phyloP scores from a whole-genome alignment of 768 basidiomycete genomes.

The Tulasnella sp. region DNA sequence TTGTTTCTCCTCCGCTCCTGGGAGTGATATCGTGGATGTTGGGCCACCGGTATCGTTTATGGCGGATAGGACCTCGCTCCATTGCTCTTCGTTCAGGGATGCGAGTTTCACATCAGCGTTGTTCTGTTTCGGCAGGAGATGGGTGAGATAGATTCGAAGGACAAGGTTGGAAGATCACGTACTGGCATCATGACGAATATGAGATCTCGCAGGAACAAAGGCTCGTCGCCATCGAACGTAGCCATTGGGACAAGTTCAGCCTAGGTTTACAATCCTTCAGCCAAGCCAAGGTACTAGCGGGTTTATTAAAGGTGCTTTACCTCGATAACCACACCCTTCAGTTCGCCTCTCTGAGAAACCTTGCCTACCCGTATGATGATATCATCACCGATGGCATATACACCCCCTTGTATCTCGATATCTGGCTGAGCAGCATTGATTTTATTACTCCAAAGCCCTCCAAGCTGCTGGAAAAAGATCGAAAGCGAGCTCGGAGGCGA shows the following conservation, averaged over 20 bases:
- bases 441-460: conserved; percentile 8
- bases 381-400: conserved; percentile 6
- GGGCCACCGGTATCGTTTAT: neutral
- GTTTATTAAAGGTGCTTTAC: neutral
- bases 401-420: conserved; percentile 8
- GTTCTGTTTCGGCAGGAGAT: neutral
- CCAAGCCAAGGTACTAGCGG: neutral
- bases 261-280: neutral
- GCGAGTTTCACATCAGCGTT: conserved; percentile 9
- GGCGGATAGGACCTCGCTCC: conserved; percentile 1
- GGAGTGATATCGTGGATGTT: neutral
- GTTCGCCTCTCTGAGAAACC: neutral
- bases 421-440: conserved; percentile 2
- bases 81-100: conserved; percentile 10
- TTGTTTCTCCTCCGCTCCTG: neutral
- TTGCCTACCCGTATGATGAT: conserved; percentile 11
- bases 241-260: conserved; percentile 11
- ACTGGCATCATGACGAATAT: conserved; percentile 1
- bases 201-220: neutral
- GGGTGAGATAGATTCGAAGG: neutral
- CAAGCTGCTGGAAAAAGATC: conserved; percentile 3
- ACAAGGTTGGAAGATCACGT: neutral
- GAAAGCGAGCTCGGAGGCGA: neutral
- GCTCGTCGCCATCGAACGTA: neutral
- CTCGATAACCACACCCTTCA: conserved; percentile 6